Evolutionary conservation across 345 rosid species (phyloP), one percentile per base, ranked within the genome.

Genomic region (Salix arbutifolia): DNA sequence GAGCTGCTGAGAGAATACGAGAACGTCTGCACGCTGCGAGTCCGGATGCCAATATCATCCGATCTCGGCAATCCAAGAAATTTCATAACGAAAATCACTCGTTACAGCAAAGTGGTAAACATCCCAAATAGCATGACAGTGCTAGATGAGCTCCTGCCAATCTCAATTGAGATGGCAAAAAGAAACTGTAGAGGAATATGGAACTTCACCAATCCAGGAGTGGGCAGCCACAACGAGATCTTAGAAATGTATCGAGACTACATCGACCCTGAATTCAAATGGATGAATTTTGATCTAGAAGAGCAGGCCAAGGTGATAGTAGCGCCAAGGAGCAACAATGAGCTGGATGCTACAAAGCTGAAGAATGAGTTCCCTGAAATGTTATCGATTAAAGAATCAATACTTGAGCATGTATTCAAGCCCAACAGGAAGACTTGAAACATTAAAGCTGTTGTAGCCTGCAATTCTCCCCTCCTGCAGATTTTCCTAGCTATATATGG

Each of bases 161-260:
- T 87, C 74, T 84, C 92, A 33, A 82, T 87, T 21, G 92, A 87
- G 81, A 87, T 89, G 92, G 92, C 92, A 0, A 87, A 81, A 73
- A 85, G 87, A 73, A 82, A 87, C 53, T 85, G 80, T 76, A 85
- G 81, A 76, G 90, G 92, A 46, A 76, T 86, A 74, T 89, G 89
- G 89, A 87, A 89, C 80, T 89, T 89, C 80, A 87, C 89, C 67
- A 89, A 89, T 81, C 89, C 90, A 48, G 89, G 92, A 70, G 92
- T 82, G 28, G 77, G 86, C 35, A 87, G 88, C 74, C 89, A 89
- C 77, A 88, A 89, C 19, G 88, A 89, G 79, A 87, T 89, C 69
- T 53, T 89, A 33, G 87, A 89, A 77, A 80, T 89, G 86, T 86
- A 89, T 83, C 85, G 74, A 71, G 72, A 26, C 1, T 85, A 85